Evolutionary conservation across 345 rosid species (phyloP), one percentile per base, ranked within the genome.

Genomic region (Conringia planisiliqua): DNA sequence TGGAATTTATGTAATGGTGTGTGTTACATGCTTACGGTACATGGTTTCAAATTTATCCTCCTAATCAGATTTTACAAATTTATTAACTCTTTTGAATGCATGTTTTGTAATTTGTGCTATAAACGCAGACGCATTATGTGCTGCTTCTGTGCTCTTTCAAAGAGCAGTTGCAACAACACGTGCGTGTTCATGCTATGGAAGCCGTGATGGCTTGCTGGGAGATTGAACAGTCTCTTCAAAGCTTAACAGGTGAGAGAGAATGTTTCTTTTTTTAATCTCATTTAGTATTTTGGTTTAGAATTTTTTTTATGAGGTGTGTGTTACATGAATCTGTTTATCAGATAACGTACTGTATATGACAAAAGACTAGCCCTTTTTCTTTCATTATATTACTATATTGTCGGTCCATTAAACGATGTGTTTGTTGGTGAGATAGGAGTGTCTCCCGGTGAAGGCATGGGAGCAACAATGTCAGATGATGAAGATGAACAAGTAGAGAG

Each of bases 131-230:
- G 33, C 98, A 95, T 82, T 95, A 92, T 75, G 96, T 95, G 73
- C 81, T 92, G 67, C 79, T 95, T 84, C 88, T 92, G 16, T 95
- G 99, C 58, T 87, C 97, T 7, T 95, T 95, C 62, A 95, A 95
- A 88, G 99, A 95, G 71, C 99, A 92, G 83, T 78, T 95, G 52
- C 99, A 95, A 77, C 97, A 95, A 72, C 99, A 95, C 50, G 99
- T 95, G 10, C 89, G 99, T 57, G 98, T 95, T 70, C 99, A 95
- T 80, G 98, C 98, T 4, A 95, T 95, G 99, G 99, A 95, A 82
- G 99, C 99, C 10, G 99, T 92, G 30, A 92, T 95, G 98, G 98
- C 99, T 48, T 95, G 99, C 79, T 95, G 99, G 99, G 98, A 92
- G 81, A 88, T 96, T 50, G 98, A 96, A 84, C 98, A 96, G 80